Conservation (phyloP, 495 filamentous ascomycete species). For the Niebla homalea region DNA sequence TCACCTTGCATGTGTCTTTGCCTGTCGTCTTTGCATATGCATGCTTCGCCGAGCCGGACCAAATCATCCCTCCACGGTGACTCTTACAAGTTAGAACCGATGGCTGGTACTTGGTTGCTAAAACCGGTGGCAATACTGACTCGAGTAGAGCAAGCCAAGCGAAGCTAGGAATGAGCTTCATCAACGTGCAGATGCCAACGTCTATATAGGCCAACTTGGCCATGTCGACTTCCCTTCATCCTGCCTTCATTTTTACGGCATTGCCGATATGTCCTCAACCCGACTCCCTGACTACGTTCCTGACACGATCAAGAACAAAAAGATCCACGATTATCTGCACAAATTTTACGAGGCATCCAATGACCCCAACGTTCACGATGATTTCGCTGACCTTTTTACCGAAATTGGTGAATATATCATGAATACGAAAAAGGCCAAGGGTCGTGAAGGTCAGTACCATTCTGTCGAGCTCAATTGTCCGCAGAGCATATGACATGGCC, state of each 20-base stretch:
- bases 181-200: no score
- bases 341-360: conserved; percentile 7
- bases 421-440: conserved; percentile 6
- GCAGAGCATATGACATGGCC: background rate
- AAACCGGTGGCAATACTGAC: no score
- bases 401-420: conserved; percentile 3
- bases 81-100: no score
- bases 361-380: conserved; percentile 2
- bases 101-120: no score
- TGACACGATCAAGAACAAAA: conserved; percentile 4
- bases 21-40: no score
- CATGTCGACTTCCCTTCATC: no score
- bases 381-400: conserved; percentile 8
- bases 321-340: conserved; percentile 2
- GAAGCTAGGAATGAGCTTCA: no score
- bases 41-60: no score
- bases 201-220: no score
- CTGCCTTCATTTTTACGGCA: no score
- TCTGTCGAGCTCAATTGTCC: background rate
- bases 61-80: no score
- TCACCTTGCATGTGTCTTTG: background rate
- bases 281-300: conserved; percentile 1
- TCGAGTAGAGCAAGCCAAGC: no score
- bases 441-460: background rate
- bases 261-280: background rate